phyloP scores from a whole-genome alignment of 768 basidiomycete species.

The Rhodosporidiobolus odoratus region DNA sequence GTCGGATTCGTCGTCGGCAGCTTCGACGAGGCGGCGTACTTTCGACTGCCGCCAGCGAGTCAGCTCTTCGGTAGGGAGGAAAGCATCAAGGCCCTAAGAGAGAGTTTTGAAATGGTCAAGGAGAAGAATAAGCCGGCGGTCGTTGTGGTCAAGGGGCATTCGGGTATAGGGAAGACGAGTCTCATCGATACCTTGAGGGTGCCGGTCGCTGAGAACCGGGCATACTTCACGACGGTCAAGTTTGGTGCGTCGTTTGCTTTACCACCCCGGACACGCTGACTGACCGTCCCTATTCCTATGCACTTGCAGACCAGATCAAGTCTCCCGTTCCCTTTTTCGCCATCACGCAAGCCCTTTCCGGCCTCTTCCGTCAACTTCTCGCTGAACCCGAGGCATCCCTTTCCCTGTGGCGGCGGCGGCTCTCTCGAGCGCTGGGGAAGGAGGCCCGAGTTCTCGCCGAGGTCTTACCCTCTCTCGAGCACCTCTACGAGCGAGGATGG shows the following conservation, averaged over 20 bases:
- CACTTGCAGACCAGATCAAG: constrained; percentile 34
- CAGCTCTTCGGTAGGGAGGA: constrained; percentile 30
- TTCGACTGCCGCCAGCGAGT: constrained; percentile 30
- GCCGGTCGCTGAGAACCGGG: constrained; percentile 8
- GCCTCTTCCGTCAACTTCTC: constrained; percentile 35
- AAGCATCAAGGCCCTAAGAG: background rate
- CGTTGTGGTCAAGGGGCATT: constrained; percentile 25
- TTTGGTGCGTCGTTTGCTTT: constrained; percentile 14
- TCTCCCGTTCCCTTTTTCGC: constrained; percentile 37
- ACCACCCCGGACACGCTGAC: background rate
- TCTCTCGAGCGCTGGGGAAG: constrained; percentile 23
- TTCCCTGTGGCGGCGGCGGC: constrained; percentile 26
- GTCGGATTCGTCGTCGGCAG: constrained; percentile 23
- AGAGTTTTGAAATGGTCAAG: constrained; percentile 24
- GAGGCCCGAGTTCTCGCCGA: constrained; percentile 34
- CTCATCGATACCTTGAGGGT: constrained; percentile 26
- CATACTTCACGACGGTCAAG: constrained; percentile 30
- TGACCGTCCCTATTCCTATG: no score
- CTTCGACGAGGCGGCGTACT: constrained; percentile 32
- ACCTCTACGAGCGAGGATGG: constrained; percentile 31
- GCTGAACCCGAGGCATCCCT: constrained; percentile 27
- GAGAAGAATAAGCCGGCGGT: background rate
- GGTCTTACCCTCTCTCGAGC: constrained; percentile 31
- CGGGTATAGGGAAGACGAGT: constrained; percentile 34
- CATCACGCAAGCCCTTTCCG: constrained; percentile 32